Evolutionary conservation across 192 early-diverging fungal species (phyloP).

Genomic region (Podila epicladia): DNA sequence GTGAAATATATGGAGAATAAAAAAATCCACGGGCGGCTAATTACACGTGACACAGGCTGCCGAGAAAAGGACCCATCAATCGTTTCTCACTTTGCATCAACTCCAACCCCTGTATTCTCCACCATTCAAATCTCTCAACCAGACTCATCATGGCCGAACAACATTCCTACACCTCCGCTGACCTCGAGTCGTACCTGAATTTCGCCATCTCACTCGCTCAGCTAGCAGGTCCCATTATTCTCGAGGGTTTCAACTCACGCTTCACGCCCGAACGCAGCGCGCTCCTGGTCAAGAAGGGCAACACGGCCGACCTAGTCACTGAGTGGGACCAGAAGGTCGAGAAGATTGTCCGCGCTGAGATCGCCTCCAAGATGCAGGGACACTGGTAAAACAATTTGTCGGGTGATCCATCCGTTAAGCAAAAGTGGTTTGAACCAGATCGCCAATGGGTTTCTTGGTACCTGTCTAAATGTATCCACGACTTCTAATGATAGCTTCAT

Average conservation of each 20-base stretch:
- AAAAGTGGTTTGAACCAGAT: constrained; percentile 35
- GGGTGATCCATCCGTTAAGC: too few species aligned
- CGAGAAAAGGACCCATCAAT: not conserved
- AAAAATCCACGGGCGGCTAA: not conserved
- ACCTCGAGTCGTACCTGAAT: constrained; percentile 50
- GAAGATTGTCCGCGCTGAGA: constrained; percentile 54
- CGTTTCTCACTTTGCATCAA: too few species aligned
- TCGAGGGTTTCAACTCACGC: constrained; percentile 61
- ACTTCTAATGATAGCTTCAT: constrained; percentile 67
- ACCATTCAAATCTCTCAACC: not conserved
- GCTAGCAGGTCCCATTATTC: constrained; percentile 68
- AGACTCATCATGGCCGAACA: constrained; percentile 12
- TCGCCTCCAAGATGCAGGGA: constrained; percentile 67
- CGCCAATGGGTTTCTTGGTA: not conserved
- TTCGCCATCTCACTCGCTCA: constrained; percentile 63
- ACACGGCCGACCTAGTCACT: constrained; percentile 85
- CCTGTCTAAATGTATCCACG: not conserved
- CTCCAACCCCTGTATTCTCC: not conserved
- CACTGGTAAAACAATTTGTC: constrained; percentile 19
- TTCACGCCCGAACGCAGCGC: constrained; percentile 48
- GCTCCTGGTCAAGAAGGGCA: constrained; percentile 66
- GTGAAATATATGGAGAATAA: not conserved
- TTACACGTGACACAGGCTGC: not conserved
- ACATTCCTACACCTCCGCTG: constrained; percentile 29
- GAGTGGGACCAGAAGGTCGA: constrained; percentile 88